Percentiles rank a stretch among this genome's conserved stretches.
Conservation (phyloP, 768 basidiomycete genomes). For the Mycena chlorophos region DNA sequence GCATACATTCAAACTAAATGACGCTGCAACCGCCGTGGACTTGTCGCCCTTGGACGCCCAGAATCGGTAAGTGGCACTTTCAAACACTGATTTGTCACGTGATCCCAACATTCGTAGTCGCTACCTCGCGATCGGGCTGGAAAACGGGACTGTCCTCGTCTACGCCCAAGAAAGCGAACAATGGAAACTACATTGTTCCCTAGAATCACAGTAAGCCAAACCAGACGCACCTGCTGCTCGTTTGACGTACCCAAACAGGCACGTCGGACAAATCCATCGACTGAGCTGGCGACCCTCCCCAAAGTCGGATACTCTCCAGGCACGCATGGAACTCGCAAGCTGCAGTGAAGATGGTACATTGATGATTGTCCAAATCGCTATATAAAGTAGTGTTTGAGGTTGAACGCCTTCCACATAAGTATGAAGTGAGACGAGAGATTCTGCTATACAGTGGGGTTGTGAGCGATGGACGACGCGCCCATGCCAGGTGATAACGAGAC, state of each 20-base stretch:
- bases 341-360: conserved; percentile 94
- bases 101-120: conserved; percentile 35
- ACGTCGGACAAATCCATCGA: conserved; percentile 76
- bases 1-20: conserved; percentile 65
- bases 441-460: conserved; percentile 78
- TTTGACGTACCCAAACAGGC: conserved; percentile 41
- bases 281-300: conserved; percentile 72
- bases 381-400: conserved; percentile 39
- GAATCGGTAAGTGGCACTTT: conserved; percentile 39
- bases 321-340: conserved; percentile 64
- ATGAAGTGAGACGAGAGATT: conserved; percentile 39
- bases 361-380: conserved; percentile 59
- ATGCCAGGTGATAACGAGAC: conserved; percentile 61
- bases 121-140: conserved; percentile 78
- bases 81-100: not conserved
- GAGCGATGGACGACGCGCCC: conserved; percentile 43
- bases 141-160: conserved; percentile 74
- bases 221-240: not conserved
- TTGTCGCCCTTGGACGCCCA: conserved; percentile 45
- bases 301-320: no score
- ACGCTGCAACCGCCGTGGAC: conserved; percentile 83
- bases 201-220: conserved; percentile 52
- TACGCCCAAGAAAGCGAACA: conserved; percentile 45
- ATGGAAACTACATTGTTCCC: conserved; percentile 49
- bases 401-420: conserved; percentile 45